Base-by-base conservation (phyloP, 2,329 filamentous ascomycete genomes). In the Pseudogymnoascus sp. region DNA sequence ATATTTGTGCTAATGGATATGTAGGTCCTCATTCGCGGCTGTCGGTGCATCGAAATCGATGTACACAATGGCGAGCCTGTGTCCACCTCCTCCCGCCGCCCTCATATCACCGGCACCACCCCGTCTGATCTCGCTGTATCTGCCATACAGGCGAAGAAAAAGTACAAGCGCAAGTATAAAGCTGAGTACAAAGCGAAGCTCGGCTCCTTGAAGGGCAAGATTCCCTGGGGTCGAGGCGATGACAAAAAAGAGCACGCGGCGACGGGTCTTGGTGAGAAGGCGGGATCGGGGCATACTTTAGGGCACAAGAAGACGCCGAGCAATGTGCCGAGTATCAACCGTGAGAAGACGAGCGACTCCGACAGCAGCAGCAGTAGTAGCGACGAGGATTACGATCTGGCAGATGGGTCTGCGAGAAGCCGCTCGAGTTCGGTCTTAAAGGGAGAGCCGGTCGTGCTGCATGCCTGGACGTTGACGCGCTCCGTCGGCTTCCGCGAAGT, bases 31-130 rank as follows among this genome's bases (percentile, higher is more conserved):
- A 79, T 84, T 36, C 82, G 85, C 60, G 90, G 90, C 58, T 96
- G 92, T 71, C 86, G 92, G 65, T 97, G 92, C 71, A 91, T 97
- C 55, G 92, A 97, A 73, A 94, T 97, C 62, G 93, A 97, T 71
- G 91, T 97, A 2, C 96, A 92, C 90, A 90, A 97, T 73, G 90
- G 91, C 11, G 68, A 66, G 6, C 41, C 39, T 30, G 58, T 63
- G 30, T 63, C 64, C 11, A 60, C 28, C 11, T 41, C 52, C 33
- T 33, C 33, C 6, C 33, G 25, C 25, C 25, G 12, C 4, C 52
- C 52, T 5, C 41, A 45, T 25, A 45, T 45, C 41, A 45, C 41
- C 6, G 41, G 41, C 2, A 58, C 52, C 12, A 30, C 33, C 12
- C 52, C 52, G 25, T 58, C 52, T 22, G 52, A 58, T 11, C 8